Evolutionary conservation across 305 asterid genomes (phyloP).

Genomic region (Ajuga reptans): DNA sequence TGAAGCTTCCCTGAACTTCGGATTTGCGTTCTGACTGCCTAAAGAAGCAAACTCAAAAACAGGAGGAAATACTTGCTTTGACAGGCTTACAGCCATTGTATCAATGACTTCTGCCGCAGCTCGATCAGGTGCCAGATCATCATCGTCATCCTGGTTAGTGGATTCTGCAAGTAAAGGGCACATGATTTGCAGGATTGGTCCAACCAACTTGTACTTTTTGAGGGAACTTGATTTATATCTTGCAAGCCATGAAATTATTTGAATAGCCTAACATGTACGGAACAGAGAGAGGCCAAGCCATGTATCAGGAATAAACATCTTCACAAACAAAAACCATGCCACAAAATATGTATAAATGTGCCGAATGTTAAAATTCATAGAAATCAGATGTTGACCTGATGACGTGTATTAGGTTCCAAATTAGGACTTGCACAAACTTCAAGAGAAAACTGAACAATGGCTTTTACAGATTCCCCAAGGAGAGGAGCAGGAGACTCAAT

Average conservation of each 20-base stretch:
- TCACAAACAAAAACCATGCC: background rate
- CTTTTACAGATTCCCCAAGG: slow-evolving; percentile 91
- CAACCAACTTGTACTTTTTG: slow-evolving; percentile 90
- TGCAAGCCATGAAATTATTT: slow-evolving; percentile 98
- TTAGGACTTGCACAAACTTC: slow-evolving; percentile 86
- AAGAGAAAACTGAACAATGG: slow-evolving; percentile 93
- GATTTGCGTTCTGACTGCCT: slow-evolving; percentile 69
- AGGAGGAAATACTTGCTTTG: slow-evolving; percentile 87
- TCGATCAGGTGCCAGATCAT: slow-evolving; percentile 95
- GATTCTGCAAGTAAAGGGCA: slow-evolving; percentile 97
- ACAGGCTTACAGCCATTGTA: slow-evolving; percentile 77
- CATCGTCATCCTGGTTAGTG: slow-evolving; percentile 64
- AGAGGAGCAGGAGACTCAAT: slow-evolving; percentile 99
- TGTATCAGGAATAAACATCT: slow-evolving; percentile 16
- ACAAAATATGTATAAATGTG: background rate
- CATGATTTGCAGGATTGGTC: slow-evolving; percentile 92
- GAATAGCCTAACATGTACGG: slow-evolving; percentile 68
- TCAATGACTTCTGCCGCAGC: slow-evolving; percentile 99
- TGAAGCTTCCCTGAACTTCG: slow-evolving; percentile 97
- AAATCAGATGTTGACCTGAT: slow-evolving; percentile 57
- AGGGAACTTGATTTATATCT: slow-evolving; percentile 79
- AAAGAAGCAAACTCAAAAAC: slow-evolving; percentile 93
- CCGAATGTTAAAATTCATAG: slow-evolving; percentile 12
- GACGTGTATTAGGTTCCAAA: slow-evolving; percentile 86
- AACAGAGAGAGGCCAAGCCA: slow-evolving; percentile 19